Base-by-base conservation (phyloP, 495 filamentous ascomycete genomes). In the Corynascus novoguineensis region DNA sequence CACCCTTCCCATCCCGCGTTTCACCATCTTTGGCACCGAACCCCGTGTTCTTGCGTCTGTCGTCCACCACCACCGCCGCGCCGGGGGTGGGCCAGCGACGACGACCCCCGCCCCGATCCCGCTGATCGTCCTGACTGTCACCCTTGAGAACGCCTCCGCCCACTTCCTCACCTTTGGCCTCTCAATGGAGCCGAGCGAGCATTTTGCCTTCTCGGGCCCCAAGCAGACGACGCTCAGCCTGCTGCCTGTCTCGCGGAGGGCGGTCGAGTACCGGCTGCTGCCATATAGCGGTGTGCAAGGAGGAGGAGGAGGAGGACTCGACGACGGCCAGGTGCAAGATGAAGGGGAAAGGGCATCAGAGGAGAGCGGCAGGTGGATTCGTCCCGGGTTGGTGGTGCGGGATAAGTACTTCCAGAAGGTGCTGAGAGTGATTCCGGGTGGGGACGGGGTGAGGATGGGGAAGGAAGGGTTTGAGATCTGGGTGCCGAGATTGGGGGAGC, bases 151-250 rank as follows among this genome's bases (percentile, higher is more conserved):
- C 67, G 88, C 93, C 4, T 96, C 95, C 3, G 86, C 83, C 64
- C 92, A 97, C 64, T 92, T 93, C 69, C 80, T 99, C 19, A 95
- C 90, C 0, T 97, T 99, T 71, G 88, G 85, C 21, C 67, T 96
- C 29, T 81, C 82, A 10, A 96, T 99, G 90, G 95, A 99, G 60
- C 85, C 90, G 1, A 89, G 81, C 64, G 90, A 95, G 57, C 81
- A 88, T 14, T 99, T 99, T 69, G 93, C 90, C 7, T 97, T 99
- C 68, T 90, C 87, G 27, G 93, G 93, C 0, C 78, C 88, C 5
- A 97, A 97, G 73, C 79, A 85, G 45, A 83, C 81, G 6, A 83
- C 83, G 3, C 52, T 96, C 17, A 85, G 92, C 57, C 68, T 97
- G 37, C 78, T 93, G 29, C 93, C 93, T 1, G 73, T 95, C 34